Evolutionary conservation across 371 early-diverging fungal genomes (phyloP).

Genomic region (Apophysomyces elegans): DNA sequence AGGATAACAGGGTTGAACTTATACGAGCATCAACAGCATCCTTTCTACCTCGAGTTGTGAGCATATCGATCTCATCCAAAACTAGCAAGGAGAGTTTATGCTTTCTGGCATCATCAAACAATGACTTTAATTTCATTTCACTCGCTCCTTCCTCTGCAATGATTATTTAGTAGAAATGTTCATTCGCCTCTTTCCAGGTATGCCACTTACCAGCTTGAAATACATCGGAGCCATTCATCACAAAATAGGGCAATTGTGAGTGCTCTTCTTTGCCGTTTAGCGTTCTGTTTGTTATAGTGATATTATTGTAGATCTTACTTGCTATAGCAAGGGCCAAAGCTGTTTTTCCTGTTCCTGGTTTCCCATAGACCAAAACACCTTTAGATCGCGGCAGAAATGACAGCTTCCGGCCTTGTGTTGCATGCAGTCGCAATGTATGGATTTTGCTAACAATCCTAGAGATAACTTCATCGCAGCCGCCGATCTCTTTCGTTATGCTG

Average conservation of each 20-base stretch:
- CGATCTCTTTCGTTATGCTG: conserved; percentile 37
- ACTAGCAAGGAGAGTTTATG: conserved; percentile 49
- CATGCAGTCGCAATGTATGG: conserved; percentile 17
- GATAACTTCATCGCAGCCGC: conserved; percentile 47
- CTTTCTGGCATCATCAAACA: conserved; percentile 40
- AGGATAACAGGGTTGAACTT: conserved; percentile 25
- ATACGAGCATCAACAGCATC: conserved; percentile 40
- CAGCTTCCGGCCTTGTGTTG: conserved; percentile 3
- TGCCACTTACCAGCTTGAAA: conserved; percentile 61
- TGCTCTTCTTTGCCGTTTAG: conserved; percentile 18
- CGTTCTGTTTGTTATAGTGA: background rate
- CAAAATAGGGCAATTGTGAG: conserved; percentile 58
- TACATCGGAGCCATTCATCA: conserved; percentile 73
- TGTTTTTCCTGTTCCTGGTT: conserved; percentile 72
- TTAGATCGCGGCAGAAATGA: conserved; percentile 38
- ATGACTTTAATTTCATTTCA: conserved; percentile 45
- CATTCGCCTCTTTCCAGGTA: background rate
- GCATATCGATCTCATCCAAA: conserved; percentile 68
- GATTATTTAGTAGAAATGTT: conserved; percentile 2
- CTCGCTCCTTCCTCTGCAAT: conserved; percentile 62
- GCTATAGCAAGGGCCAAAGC: conserved; percentile 58
- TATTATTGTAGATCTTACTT: conserved; percentile 30
- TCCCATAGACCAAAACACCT: conserved; percentile 59
- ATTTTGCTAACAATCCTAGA: conserved; percentile 31
- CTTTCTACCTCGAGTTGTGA: conserved; percentile 45